Evolutionary conservation across 2,329 filamentous ascomycete genomes (phyloP).

Genomic region (Fusarium chlamydosporum): DNA sequence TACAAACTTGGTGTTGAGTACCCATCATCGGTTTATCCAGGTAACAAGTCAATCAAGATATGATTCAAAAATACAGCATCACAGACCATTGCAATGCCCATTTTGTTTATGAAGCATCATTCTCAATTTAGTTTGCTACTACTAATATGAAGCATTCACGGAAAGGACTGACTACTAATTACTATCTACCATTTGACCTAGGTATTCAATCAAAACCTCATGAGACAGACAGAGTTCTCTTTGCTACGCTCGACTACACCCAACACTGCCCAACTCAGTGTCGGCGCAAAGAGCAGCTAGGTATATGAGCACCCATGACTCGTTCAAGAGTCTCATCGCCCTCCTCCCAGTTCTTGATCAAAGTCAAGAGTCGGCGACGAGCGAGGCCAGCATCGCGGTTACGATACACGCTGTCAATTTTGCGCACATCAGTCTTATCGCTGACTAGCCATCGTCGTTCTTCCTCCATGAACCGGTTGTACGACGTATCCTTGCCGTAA

Average conservation of each 20-base stretch:
- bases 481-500: constrained; percentile 53
- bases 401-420: constrained; percentile 62
- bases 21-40: background rate
- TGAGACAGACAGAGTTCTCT: constrained; percentile 1
- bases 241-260: background rate
- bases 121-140: constrained; percentile 12
- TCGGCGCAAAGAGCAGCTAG: constrained; percentile 48
- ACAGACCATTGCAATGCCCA: background rate
- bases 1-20: background rate
- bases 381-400: constrained; percentile 58
- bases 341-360: constrained; percentile 60
- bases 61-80: background rate
- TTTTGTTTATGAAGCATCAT: background rate
- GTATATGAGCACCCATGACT: constrained; percentile 54
- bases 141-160: background rate
- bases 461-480: constrained; percentile 53
- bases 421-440: constrained; percentile 58
- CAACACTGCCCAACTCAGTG: constrained; percentile 5
- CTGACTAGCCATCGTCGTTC: constrained; percentile 59
- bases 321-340: constrained; percentile 57
- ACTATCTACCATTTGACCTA: background rate
- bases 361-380: constrained; percentile 53
- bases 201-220: background rate
- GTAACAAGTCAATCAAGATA: background rate
- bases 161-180: background rate